Percentiles rank a stretch among this genome's conserved stretches.
phyloP scores from a whole-genome alignment of 2,329 filamentous ascomycete species.

The Beauveria bassiana region DNA sequence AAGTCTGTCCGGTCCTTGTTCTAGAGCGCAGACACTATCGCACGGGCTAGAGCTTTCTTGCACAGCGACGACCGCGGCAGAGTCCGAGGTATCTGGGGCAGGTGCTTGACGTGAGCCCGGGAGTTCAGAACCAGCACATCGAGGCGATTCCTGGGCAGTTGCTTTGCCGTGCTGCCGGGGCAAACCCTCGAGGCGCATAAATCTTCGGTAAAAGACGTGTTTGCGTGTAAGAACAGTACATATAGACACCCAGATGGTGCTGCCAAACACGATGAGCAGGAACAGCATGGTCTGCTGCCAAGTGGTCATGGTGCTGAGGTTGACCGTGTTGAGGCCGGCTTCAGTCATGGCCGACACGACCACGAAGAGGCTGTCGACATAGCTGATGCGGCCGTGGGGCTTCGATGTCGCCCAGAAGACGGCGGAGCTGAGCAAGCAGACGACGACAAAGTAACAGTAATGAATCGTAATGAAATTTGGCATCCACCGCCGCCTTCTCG shows the following conservation, averaged over 20 bases:
- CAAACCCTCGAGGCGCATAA: conserved; percentile 36
- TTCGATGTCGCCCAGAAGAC: conserved; percentile 54
- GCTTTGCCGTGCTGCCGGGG: neutral
- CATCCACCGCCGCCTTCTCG: conserved; percentile 25
- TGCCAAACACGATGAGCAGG: conserved; percentile 57
- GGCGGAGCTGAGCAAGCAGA: conserved; percentile 45
- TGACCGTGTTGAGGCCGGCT: conserved; percentile 60
- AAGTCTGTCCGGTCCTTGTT: neutral
- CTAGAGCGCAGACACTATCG: neutral
- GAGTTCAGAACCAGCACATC: too few species aligned
- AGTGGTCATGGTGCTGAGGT: conserved; percentile 55
- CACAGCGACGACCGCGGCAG: too few species aligned
- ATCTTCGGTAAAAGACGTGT: conserved; percentile 53
- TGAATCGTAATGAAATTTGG: conserved; percentile 59
- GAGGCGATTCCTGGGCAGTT: too few species aligned
- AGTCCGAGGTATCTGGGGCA: too few species aligned
- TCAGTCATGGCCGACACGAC: conserved; percentile 59
- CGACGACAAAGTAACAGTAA: conserved; percentile 57
- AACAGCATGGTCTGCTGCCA: conserved; percentile 63
- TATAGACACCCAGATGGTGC: conserved; percentile 58
- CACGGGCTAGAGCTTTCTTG: neutral
- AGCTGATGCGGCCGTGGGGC: conserved; percentile 44
- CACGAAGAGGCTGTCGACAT: conserved; percentile 59
- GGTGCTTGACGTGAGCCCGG: too few species aligned
- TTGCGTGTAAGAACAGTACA: conserved; percentile 55